phyloP scores from a whole-genome alignment of 192 early-diverging fungal genomes.

The Coemansia sp. region DNA sequence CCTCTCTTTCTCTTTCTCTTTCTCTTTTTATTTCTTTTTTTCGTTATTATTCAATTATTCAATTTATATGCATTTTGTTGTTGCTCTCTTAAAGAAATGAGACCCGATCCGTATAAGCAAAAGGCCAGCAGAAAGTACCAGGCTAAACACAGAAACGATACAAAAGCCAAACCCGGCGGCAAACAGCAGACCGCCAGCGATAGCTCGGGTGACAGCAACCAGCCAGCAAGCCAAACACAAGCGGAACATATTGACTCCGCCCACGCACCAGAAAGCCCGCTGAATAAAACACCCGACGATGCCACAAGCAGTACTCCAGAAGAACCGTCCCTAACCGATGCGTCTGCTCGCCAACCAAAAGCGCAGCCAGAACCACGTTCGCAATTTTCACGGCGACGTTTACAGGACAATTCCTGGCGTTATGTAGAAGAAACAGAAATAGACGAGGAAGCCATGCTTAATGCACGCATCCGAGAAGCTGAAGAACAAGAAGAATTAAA shows the following conservation, averaged over 20 bases:
- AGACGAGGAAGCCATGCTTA: constrained; percentile 13
- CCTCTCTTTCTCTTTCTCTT: no score
- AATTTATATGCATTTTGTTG: neutral
- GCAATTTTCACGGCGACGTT: constrained; percentile 11
- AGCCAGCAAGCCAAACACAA: neutral
- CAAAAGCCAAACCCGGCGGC: neutral
- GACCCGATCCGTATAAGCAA: constrained; percentile 45
- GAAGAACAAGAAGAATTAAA: constrained; percentile 17
- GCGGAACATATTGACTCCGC: no score
- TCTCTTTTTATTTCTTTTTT: neutral
- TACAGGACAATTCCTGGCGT: constrained; percentile 29
- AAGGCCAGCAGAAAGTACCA: constrained; percentile 47
- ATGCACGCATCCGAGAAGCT: constrained; percentile 1
- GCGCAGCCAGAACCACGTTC: neutral
- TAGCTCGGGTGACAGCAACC: neutral
- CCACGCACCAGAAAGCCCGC: no score
- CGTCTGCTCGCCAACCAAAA: no score
- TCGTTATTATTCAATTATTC: neutral
- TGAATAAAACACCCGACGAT: no score
- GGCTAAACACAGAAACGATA: constrained; percentile 11
- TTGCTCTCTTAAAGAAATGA: constrained; percentile 14
- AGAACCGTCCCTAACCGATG: no score
- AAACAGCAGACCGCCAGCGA: neutral
- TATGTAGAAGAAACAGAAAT: constrained; percentile 8
- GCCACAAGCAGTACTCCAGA: no score